Percentiles rank a stretch among this genome's conserved stretches.
phyloP scores from a whole-genome alignment of 371 early-diverging fungal species.

The Fennellomyces sp. region DNA sequence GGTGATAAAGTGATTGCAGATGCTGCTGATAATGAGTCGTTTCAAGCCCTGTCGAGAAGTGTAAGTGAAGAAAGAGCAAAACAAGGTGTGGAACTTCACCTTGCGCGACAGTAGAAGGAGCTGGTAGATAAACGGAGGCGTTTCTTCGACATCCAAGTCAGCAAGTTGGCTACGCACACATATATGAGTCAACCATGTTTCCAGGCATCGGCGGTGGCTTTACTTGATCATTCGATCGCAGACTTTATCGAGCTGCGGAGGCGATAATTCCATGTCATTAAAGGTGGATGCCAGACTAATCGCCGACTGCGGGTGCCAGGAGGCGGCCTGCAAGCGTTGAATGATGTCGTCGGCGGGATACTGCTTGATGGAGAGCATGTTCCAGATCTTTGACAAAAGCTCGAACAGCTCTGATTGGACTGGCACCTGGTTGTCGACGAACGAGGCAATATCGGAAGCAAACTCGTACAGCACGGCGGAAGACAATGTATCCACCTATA shows the following conservation, averaged over 20 bases:
- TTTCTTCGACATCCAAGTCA: constrained; percentile 53
- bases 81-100: constrained; percentile 25
- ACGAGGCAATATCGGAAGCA: constrained; percentile 16
- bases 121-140: constrained; percentile 61
- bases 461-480: constrained; percentile 10
- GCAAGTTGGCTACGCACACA: constrained; percentile 41
- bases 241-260: constrained; percentile 38
- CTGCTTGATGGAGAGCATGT: constrained; percentile 36
- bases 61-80: background rate
- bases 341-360: constrained; percentile 28
- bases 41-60: constrained; percentile 40
- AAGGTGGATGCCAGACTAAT: constrained; percentile 49
- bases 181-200: background rate
- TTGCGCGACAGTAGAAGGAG: constrained; percentile 60
- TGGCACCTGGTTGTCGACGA: constrained; percentile 27
- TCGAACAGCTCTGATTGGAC: constrained; percentile 49
- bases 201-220: no score
- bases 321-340: constrained; percentile 32
- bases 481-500: constrained; percentile 37
- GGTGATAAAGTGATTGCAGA: constrained; percentile 45
- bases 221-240: constrained; percentile 40
- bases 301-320: constrained; percentile 45
- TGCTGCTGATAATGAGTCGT: constrained; percentile 44
- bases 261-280: constrained; percentile 53
- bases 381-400: constrained; percentile 47